A percentile compares a stretch with the other conserved stretches of the same genome.
phyloP scores from a whole-genome alignment of 352 stramenopile genomes.

The Globisporangium radiosum region DNA sequence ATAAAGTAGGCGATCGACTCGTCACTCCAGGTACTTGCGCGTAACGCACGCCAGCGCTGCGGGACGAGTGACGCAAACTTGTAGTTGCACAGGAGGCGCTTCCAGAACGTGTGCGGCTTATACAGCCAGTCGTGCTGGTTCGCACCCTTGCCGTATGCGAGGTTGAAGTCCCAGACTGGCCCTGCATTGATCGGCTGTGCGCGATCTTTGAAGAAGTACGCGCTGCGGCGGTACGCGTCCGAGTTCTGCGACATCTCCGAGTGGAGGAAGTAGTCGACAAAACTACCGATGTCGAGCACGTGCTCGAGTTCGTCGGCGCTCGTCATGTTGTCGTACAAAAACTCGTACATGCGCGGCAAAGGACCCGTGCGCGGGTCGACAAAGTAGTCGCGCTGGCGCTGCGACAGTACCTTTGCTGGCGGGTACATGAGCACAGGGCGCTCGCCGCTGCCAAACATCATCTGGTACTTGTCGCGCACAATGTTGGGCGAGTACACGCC shows the following conservation, averaged over 20 bases:
- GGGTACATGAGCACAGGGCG: slow-evolving; percentile 47
- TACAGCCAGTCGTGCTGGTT: slow-evolving; percentile 49
- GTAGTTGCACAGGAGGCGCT: slow-evolving; percentile 61
- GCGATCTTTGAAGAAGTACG: slow-evolving; percentile 73
- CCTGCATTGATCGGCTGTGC: slow-evolving; percentile 56
- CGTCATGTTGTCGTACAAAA: slow-evolving; percentile 61
- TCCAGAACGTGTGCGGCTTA: slow-evolving; percentile 49
- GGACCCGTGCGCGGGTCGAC: slow-evolving; percentile 39
- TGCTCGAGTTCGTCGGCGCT: slow-evolving; percentile 35
- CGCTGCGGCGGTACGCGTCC: slow-evolving; percentile 52
- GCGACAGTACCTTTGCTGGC: slow-evolving; percentile 20
- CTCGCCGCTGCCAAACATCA: slow-evolving; percentile 46
- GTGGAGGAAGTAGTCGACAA: slow-evolving; percentile 69
- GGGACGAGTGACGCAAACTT: slow-evolving; percentile 55
- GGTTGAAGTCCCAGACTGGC: slow-evolving; percentile 65
- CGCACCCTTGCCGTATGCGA: slow-evolving; percentile 43
- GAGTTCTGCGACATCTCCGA: slow-evolving; percentile 57
- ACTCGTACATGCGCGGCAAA: slow-evolving; percentile 48
- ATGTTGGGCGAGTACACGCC: slow-evolving; percentile 43
- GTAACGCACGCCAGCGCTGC: slow-evolving; percentile 45
- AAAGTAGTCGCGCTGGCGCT: slow-evolving; percentile 64
- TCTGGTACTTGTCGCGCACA: slow-evolving; percentile 45
- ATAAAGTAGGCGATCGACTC: slow-evolving; percentile 41
- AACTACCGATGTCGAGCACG: slow-evolving; percentile 58
- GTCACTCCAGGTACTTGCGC: slow-evolving; percentile 43